Percentiles rank a stretch among this genome's conserved stretches.
These are phyloP conservation scores for Teratosphaeria epicoccoides DNA, from an alignment of 2,329 filamentous ascomycete genomes.

Conservation along the genomic window DNA sequence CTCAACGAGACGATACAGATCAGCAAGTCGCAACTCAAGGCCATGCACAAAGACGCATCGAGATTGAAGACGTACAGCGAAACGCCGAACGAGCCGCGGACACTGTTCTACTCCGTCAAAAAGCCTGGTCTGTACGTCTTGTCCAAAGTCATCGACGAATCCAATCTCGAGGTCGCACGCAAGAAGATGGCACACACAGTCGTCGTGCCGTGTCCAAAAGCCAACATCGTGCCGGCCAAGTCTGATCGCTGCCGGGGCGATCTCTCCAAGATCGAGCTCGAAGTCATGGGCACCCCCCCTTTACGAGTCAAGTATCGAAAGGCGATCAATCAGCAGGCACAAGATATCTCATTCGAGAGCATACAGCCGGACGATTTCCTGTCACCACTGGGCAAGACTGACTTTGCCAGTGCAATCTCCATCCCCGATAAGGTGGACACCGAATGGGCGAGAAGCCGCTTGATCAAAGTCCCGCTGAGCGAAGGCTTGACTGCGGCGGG, in stretches of 20 bases:
- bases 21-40: slow-evolving; percentile 60
- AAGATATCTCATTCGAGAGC: slow-evolving; percentile 82
- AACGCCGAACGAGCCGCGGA: slow-evolving; percentile 28
- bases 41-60: slow-evolving; percentile 59
- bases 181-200: slow-evolving; percentile 66
- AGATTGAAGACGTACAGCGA: slow-evolving; percentile 44
- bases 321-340: slow-evolving; percentile 70
- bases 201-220: slow-evolving; percentile 76
- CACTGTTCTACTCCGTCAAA: slow-evolving; percentile 62
- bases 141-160: slow-evolving; percentile 77
- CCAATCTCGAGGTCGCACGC: slow-evolving; percentile 61
- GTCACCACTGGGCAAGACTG: slow-evolving; percentile 60
- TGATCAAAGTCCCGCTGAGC: slow-evolving; percentile 71
- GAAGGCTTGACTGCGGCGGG: slow-evolving; percentile 75
- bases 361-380: slow-evolving; percentile 79
- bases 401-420: slow-evolving; percentile 42
- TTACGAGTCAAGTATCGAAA: slow-evolving; percentile 88
- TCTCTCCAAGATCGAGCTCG: slow-evolving; percentile 70
- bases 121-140: slow-evolving; percentile 83
- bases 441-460: slow-evolving; percentile 69
- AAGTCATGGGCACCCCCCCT: slow-evolving; percentile 80
- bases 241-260: slow-evolving; percentile 73
- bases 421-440: slow-evolving; percentile 52
- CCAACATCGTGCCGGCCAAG: slow-evolving; percentile 55
- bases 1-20: slow-evolving; percentile 72